phyloP scores from a whole-genome alignment of 306 rosid genomes.

The Vachellia collinsii region DNA sequence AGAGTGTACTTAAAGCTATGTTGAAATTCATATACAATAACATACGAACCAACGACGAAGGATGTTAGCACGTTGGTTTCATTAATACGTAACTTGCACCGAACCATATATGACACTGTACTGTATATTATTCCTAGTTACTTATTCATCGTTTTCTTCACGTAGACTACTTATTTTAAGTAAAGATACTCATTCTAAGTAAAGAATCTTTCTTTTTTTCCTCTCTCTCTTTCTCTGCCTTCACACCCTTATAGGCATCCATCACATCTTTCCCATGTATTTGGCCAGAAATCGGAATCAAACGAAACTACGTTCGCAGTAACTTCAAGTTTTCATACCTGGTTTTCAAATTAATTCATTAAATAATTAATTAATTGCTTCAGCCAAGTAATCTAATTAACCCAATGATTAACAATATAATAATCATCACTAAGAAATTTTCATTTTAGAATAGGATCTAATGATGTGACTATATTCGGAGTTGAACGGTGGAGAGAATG shows the following conservation, averaged over 20 bases:
- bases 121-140: constrained; percentile 26
- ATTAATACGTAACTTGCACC: constrained; percentile 16
- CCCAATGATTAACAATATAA: not conserved
- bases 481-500: not conserved
- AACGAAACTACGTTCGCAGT: not conserved
- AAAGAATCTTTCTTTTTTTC: constrained; percentile 17
- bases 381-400: not conserved
- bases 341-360: not conserved
- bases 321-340: constrained; percentile 15
- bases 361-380: not conserved
- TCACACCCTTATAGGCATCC: constrained; percentile 10
- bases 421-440: not conserved
- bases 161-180: constrained; percentile 51
- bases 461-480: too few species aligned
- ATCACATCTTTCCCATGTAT: not conserved
- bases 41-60: constrained; percentile 58
- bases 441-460: not conserved
- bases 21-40: constrained; percentile 36
- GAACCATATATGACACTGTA: constrained; percentile 10
- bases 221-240: not conserved
- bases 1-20: constrained; percentile 70
- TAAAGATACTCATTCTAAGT: constrained; percentile 1
- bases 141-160: constrained; percentile 41
- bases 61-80: not conserved
- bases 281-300: not conserved